Conservation (phyloP, 805 yeast species). For the Lipomyces yamanashiensis region DNA sequence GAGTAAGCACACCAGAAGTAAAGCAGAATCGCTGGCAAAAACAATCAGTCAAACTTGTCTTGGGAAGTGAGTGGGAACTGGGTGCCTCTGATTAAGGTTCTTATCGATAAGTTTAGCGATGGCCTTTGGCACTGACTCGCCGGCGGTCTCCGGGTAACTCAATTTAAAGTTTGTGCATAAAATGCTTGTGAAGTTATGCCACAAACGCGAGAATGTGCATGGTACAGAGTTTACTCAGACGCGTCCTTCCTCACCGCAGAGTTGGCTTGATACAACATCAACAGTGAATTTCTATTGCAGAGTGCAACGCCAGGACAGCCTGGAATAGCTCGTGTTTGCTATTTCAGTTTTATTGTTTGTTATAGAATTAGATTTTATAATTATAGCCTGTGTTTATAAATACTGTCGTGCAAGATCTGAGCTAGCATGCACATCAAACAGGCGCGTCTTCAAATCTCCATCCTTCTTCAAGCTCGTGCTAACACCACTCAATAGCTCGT, state of each 20-base stretch:
- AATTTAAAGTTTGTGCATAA: background rate
- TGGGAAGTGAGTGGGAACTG: background rate
- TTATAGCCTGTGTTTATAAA: no score
- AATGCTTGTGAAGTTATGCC: background rate
- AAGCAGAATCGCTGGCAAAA: background rate
- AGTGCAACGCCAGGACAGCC: no score
- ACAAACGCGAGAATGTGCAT: conserved; percentile 1
- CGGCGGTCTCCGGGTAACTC: conserved; percentile 21
- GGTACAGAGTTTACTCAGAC: background rate
- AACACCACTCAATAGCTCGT: conserved; percentile 50
- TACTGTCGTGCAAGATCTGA: background rate
- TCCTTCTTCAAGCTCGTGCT: background rate
- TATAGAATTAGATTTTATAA: no score
- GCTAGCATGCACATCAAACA: conserved; percentile 30
- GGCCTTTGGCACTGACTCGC: conserved; percentile 5
- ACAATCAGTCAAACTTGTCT: background rate
- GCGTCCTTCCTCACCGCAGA: background rate
- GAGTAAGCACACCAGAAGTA: background rate
- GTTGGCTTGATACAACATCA: background rate
- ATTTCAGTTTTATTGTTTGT: background rate
- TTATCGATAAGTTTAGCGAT: conserved; percentile 1
- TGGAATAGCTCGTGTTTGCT: background rate
- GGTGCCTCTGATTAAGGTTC: background rate
- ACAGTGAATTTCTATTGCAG: background rate
- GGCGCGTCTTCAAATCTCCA: conserved; percentile 14